These are phyloP conservation scores for Parietaria judaica DNA, from an alignment of 306 rosid genomes.

Conservation along the genomic window DNA sequence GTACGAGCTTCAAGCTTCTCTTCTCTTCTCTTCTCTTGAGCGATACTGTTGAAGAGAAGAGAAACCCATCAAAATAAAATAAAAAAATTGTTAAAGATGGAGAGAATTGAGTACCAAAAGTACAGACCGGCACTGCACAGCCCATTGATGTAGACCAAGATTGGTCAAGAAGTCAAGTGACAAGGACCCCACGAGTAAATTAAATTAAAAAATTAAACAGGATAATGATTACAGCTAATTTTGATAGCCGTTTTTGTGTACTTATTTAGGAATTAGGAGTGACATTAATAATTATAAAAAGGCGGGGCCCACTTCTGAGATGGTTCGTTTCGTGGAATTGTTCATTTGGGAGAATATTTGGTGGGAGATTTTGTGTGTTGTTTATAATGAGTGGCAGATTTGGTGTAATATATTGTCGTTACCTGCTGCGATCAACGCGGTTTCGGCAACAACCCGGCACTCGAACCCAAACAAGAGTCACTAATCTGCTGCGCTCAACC, in stretches of 20 bases:
- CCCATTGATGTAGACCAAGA: too few species aligned
- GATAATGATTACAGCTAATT: conserved; percentile 27
- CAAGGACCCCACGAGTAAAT: too few species aligned
- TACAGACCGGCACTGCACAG: too few species aligned
- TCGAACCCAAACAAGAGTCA: background rate
- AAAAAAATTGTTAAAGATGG: background rate
- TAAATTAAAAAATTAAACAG: background rate
- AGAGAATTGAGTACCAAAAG: background rate
- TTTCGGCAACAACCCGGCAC: conserved; percentile 18
- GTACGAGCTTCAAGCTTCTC: too few species aligned
- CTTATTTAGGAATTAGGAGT: background rate
- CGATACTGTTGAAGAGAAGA: too few species aligned
- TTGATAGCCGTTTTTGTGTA: background rate
- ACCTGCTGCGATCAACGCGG: conserved; percentile 20
- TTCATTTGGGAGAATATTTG: conserved; percentile 2
- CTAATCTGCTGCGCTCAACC: background rate
- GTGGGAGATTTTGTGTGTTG: background rate
- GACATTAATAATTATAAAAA: background rate
- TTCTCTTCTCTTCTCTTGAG: too few species aligned
- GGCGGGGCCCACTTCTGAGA: background rate
- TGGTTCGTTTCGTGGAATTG: background rate
- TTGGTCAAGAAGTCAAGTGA: too few species aligned
- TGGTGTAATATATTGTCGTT: conserved; percentile 11
- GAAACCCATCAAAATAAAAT: too few species aligned
- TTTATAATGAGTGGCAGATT: background rate